Base-by-base conservation (phyloP, 1,284 basidiomycete species). In the Rhizoctonia solani region DNA sequence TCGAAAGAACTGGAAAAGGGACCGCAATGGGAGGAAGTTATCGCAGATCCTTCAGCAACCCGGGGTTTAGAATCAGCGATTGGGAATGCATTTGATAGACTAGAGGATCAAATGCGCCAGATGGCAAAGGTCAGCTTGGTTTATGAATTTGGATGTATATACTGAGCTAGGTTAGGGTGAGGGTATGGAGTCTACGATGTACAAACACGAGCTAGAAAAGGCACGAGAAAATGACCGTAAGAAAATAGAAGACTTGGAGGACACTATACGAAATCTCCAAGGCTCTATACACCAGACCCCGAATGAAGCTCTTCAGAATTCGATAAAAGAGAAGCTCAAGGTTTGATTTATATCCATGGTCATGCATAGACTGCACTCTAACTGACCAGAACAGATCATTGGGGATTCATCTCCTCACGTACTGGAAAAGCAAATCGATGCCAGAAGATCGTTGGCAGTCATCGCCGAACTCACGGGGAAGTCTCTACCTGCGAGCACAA, bases 391-490 rank as follows among this genome's bases (percentile, higher is more conserved):
- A n/a, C n/a, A 66, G 63, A 66, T 66, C 2, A 66, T 66, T 27
- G 52, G 63, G 1, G 63, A 66, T 27, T 11, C 30, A 9, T 50
- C 47, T 4, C 4, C 32, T 11, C 11, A 34, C 16, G 21, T 63
- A 2, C 4, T n/a, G 21, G 37, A 44, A 21, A 27, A 49, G 25
- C 46, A 21, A 50, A 23, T 55, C 23, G 53, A 66, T n/a, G 61
- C 61, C 11, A 66, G 32, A 46, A 49, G 39, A 11, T 50, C 39
- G 6, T 27, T 66, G 9, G 52, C 52, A 14, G 42, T 66, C 27
- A 16, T 66, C 13, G 47, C 61, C 25, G 61, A 66, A 19, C 37
- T 66, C n/a, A 66, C 61, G 6, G 61, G 61, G 8, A 14, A 53
- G 23, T 46, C 61, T 11, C 41, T 66, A 5, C 61, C 61, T 21